phyloP scores from a whole-genome alignment of 2,329 filamentous ascomycete species.

The Erysiphe pulchra region DNA sequence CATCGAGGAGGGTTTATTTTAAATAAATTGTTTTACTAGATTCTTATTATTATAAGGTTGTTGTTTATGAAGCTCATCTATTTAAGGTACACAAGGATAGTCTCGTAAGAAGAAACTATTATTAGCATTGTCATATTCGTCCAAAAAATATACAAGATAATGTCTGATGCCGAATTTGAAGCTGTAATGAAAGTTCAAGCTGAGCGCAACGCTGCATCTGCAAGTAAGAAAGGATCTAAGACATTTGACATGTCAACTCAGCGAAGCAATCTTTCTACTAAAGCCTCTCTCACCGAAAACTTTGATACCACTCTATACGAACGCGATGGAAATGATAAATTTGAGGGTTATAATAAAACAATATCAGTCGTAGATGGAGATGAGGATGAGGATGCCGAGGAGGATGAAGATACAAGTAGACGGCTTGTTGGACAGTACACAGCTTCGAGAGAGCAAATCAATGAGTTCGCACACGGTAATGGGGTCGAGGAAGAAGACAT shows the following conservation, averaged over 20 bases:
- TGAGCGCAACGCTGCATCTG: slow-evolving; percentile 65
- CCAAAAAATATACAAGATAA: slow-evolving; percentile 10
- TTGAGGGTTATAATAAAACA: slow-evolving; percentile 71
- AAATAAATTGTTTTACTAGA: too few relatives aligned
- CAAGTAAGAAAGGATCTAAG: slow-evolving; percentile 58
- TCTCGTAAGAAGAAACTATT: too few relatives aligned
- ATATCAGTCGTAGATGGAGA: slow-evolving; percentile 58
- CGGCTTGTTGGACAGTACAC: slow-evolving; percentile 89
- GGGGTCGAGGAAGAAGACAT: slow-evolving; percentile 86
- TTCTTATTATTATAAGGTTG: too few relatives aligned
- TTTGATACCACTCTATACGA: slow-evolving; percentile 82
- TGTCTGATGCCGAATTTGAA: slow-evolving; percentile 67
- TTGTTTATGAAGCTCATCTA: too few relatives aligned
- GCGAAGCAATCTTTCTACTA: slow-evolving; percentile 61
- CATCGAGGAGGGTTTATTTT: too few relatives aligned
- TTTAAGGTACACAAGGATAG: too few relatives aligned
- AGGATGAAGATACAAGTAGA: slow-evolving; percentile 49
- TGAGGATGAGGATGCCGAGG: slow-evolving; percentile 50
- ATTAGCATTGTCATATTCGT: too few relatives aligned
- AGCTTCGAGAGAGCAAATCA: slow-evolving; percentile 70
- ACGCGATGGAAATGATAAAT: slow-evolving; percentile 51
- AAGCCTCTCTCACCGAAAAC: slow-evolving; percentile 71
- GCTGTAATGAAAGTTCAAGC: slow-evolving; percentile 68
- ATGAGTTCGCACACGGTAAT: slow-evolving; percentile 67
- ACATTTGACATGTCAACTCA: slow-evolving; percentile 56